A percentile compares a stretch with the other conserved stretches of the same genome.
phyloP scores from a whole-genome alignment of 257 asterid genomes.

The Paraleonurus japonicus region DNA sequence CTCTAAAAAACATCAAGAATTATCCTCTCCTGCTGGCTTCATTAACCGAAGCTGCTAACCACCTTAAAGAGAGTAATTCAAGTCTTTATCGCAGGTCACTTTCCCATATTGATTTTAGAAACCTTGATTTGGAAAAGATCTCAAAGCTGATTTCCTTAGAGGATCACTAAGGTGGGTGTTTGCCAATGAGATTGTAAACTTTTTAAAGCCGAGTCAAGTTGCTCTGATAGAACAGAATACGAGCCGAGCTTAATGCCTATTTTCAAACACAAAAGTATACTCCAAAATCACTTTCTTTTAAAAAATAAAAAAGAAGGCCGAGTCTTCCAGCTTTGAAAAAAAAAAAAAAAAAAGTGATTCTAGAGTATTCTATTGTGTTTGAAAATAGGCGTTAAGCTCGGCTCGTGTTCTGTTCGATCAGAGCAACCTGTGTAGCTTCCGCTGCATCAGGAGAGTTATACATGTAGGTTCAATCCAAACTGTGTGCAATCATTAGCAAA shows the following conservation, averaged over 20 bases:
- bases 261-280: too few species aligned
- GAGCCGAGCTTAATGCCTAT: not conserved
- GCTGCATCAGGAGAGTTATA: not conserved
- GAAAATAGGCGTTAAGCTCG: not conserved
- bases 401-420: not conserved
- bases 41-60: slow-evolving; percentile 65
- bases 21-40: slow-evolving; percentile 81
- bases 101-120: slow-evolving; percentile 60
- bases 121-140: slow-evolving; percentile 61
- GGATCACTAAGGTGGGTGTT: slow-evolving; percentile 29
- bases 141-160: slow-evolving; percentile 58
- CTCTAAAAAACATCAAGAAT: slow-evolving; percentile 82
- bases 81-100: slow-evolving; percentile 55
- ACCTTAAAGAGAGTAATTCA: slow-evolving; percentile 62
- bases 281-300: too few species aligned
- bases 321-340: too few species aligned
- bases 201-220: too few species aligned
- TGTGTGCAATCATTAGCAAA: not conserved
- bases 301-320: too few species aligned
- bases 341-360: too few species aligned
- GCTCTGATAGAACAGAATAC: not conserved
- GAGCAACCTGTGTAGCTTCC: not conserved
- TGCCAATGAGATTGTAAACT: too few species aligned
- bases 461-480: not conserved
- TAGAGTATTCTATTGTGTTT: too few species aligned